Conservation (phyloP, 805 yeast species). For the Pichia exigua region DNA sequence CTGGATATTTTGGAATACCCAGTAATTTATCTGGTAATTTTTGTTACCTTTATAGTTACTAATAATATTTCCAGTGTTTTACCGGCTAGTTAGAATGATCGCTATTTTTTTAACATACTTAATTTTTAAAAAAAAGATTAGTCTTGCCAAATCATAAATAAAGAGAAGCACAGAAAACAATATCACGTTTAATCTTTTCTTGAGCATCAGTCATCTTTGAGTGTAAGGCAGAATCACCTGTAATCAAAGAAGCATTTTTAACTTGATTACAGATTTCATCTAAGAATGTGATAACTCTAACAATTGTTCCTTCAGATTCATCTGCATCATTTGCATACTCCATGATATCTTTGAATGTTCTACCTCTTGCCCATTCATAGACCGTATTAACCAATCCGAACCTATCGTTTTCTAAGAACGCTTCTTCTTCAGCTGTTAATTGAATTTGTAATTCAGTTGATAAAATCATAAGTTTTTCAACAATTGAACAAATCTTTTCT, state of each 20-base stretch:
- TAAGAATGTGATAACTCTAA: constrained; percentile 85
- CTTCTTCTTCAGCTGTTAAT: constrained; percentile 76
- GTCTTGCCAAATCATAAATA: constrained; percentile 44
- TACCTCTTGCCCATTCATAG: constrained; percentile 97
- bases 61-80: too few relatives aligned
- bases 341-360: constrained; percentile 86
- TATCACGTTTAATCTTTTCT: constrained; percentile 91
- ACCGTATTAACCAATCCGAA: constrained; percentile 91
- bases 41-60: too few relatives aligned
- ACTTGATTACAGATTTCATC: constrained; percentile 96
- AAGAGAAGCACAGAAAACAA: constrained; percentile 92
- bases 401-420: constrained; percentile 73
- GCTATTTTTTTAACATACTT: too few relatives aligned
- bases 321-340: constrained; percentile 71
- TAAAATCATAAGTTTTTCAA: constrained; percentile 50
- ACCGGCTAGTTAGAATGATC: too few relatives aligned
- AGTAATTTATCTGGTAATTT: too few relatives aligned
- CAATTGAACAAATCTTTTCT: constrained; percentile 60
- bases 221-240: constrained; percentile 88
- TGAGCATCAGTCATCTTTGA: constrained; percentile 88
- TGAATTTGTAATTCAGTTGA: constrained; percentile 64
- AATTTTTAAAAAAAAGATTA: too few relatives aligned
- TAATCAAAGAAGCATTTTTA: constrained; percentile 84
- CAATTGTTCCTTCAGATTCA: constrained; percentile 82
- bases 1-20: too few relatives aligned